Evolutionary conservation across 73 alveolate species (phyloP).

Genomic region (Paramecium bursaria): DNA sequence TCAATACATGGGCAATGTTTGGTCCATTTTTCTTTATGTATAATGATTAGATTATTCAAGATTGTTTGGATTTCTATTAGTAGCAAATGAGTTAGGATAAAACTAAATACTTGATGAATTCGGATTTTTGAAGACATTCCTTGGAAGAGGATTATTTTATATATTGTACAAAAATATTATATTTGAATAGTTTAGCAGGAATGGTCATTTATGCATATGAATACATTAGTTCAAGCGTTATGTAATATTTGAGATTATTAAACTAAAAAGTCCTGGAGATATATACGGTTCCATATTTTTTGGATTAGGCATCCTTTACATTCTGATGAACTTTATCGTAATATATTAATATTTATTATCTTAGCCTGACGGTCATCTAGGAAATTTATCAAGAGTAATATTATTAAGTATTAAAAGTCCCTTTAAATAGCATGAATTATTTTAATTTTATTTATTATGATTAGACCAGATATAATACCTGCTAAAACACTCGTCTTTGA

Average conservation of each 20-base stretch:
- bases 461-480: not conserved
- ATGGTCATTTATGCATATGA: slow-evolving; percentile 35
- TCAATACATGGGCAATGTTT: not conserved
- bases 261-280: slow-evolving; percentile 26
- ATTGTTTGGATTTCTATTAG: slow-evolving; percentile 56
- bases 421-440: not conserved
- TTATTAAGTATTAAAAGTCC: not conserved
- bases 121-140: slow-evolving; percentile 47
- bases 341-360: not conserved
- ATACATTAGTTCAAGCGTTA: not conserved
- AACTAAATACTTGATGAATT: slow-evolving; percentile 12
- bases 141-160: slow-evolving; percentile 49
- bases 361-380: slow-evolving; percentile 53
- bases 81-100: slow-evolving; percentile 29
- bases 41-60: not conserved
- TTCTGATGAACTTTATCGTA: slow-evolving; percentile 47
- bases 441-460: too few relatives aligned
- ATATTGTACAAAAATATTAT: slow-evolving; percentile 8
- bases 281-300: slow-evolving; percentile 39
- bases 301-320: slow-evolving; percentile 12
- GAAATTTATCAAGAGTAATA: slow-evolving; percentile 50
- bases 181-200: slow-evolving; percentile 22
- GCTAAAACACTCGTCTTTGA: too few relatives aligned
- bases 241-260: slow-evolving; percentile 1
- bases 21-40: slow-evolving; percentile 52